These are phyloP conservation scores for Ascoidea asiatica DNA, from an alignment of 805 yeast genomes.

Conservation along the genomic window DNA sequence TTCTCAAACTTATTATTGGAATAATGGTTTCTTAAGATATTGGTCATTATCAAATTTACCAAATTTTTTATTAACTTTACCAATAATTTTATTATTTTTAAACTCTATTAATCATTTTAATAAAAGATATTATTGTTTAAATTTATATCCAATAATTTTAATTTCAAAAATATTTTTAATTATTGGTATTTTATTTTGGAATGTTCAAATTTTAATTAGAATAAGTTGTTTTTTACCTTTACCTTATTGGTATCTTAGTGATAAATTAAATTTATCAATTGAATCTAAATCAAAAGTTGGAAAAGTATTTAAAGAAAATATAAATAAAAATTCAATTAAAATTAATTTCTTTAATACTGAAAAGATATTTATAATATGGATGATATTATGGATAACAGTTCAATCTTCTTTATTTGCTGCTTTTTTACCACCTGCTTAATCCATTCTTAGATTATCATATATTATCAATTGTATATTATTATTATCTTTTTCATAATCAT, in stretches of 20 bases:
- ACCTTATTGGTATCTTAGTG: slow-evolving; percentile 57
- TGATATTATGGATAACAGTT: slow-evolving; percentile 46
- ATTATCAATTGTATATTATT: background rate
- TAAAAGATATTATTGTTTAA: slow-evolving; percentile 20
- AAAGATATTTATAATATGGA: slow-evolving; percentile 29
- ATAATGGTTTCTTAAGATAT: slow-evolving; percentile 64
- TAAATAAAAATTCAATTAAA: slow-evolving; percentile 11
- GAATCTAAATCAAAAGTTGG: slow-evolving; percentile 9
- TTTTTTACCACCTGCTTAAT: slow-evolving; percentile 88
- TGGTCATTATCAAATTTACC: slow-evolving; percentile 79
- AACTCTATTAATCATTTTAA: slow-evolving; percentile 26
- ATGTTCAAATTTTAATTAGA: slow-evolving; percentile 77
- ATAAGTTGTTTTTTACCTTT: slow-evolving; percentile 68
- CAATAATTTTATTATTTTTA: slow-evolving; percentile 38
- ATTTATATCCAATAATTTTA: slow-evolving; percentile 25
- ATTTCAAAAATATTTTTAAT: slow-evolving; percentile 31
- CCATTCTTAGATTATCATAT: background rate
- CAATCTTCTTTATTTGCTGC: slow-evolving; percentile 68
- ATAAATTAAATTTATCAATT: slow-evolving; percentile 16
- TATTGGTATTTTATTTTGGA: slow-evolving; percentile 50
- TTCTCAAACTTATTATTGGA: slow-evolving; percentile 79
- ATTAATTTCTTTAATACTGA: no score
- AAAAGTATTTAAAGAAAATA: slow-evolving; percentile 5
- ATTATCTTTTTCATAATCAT: background rate
- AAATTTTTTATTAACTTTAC: slow-evolving; percentile 65